Evolutionary conservation across 2,329 filamentous ascomycete species (phyloP).

Genomic region (Nothophoma quercina): DNA sequence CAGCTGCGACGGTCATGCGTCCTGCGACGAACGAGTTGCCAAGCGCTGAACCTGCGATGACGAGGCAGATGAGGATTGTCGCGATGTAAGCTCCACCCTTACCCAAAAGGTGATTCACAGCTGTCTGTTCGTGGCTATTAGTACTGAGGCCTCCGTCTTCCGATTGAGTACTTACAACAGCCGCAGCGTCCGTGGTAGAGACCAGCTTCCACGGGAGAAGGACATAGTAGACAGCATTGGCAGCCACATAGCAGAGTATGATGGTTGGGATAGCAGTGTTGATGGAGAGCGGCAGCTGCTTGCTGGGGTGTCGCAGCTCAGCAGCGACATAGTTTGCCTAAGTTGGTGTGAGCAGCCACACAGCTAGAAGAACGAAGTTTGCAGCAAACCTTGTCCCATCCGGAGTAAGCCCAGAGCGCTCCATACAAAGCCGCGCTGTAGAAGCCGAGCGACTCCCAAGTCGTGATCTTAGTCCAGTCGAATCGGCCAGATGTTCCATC

Average conservation of each 20-base stretch:
- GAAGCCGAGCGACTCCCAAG: conserved; percentile 69
- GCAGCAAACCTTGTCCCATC: conserved; percentile 46
- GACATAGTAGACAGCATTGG: conserved; percentile 70
- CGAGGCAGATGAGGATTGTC: conserved; percentile 64
- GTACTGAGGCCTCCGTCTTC: no score
- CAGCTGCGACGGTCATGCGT: conserved; percentile 68
- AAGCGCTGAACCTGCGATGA: conserved; percentile 67
- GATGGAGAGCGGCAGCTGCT: conserved; percentile 66
- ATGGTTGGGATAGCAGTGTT: conserved; percentile 69
- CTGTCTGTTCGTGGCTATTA: conserved; percentile 29
- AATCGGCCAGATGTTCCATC: conserved; percentile 36
- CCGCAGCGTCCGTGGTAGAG: conserved; percentile 68
- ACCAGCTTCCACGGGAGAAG: conserved; percentile 67
- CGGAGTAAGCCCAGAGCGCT: conserved; percentile 45
- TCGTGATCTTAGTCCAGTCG: conserved; percentile 51
- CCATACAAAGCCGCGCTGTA: conserved; percentile 63
- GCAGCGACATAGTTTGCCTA: conserved; percentile 51
- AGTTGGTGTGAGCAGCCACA: background rate
- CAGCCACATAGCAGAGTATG: conserved; percentile 65
- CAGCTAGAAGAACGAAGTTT: conserved; percentile 24
- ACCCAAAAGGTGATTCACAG: conserved; percentile 60
- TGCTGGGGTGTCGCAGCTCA: conserved; percentile 42
- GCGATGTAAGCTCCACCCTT: conserved; percentile 61
- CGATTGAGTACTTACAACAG: conserved; percentile 67
- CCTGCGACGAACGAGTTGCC: conserved; percentile 70